Evolutionary conservation across 129 eudicot genomes (phyloP), one percentile per base, ranked within the genome.

Genomic region (Tanacetum coccineum): DNA sequence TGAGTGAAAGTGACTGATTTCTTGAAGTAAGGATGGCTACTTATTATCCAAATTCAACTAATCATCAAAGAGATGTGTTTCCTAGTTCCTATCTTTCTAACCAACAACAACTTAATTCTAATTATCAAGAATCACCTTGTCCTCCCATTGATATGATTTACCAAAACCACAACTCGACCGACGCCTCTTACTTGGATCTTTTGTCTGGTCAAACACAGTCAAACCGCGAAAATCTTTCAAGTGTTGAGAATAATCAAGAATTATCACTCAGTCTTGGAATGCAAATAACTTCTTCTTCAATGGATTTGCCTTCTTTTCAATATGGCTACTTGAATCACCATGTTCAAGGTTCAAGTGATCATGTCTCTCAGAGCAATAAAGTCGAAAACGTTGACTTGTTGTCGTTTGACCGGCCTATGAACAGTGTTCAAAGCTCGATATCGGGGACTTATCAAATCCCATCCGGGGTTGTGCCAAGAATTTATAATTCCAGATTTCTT

Each of bases 191-290:
- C 77, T 59, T 80, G 72, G 83, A 87, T 53, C 80, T 84, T 17
- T 63, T 77, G 52, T 62, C 88, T 12, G 61, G 72, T 64, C 70
- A 65, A 44, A 19, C 66, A 0, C 72, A 57, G 50, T 73, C 80
- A 61, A 76, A 76, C 60, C 59, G 70, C 8, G 75, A 68, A 68
- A 75, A 67, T 65, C 68, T 80, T 70, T 65, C 85, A 15, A 68
- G 74, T 40, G 18, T 52, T 20, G 73, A 68, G 59, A 73, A 68
- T 26, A 46, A 64, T 45, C 87, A 86, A 71, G 96, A 85, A 30
- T 72, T 92, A 63, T 88, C 95, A 15, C 87, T 92, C 0, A 88
- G 89, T 76, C 87, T 92, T 59, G 93, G 98, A 21, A 84, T 78
- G 67, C 90, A 85, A 70, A 74, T 85, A 71, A 81, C 83, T 1